Evolutionary conservation across 2,329 filamentous ascomycete species (phyloP).

Genomic region (Mycosphaerelloides madeirae): DNA sequence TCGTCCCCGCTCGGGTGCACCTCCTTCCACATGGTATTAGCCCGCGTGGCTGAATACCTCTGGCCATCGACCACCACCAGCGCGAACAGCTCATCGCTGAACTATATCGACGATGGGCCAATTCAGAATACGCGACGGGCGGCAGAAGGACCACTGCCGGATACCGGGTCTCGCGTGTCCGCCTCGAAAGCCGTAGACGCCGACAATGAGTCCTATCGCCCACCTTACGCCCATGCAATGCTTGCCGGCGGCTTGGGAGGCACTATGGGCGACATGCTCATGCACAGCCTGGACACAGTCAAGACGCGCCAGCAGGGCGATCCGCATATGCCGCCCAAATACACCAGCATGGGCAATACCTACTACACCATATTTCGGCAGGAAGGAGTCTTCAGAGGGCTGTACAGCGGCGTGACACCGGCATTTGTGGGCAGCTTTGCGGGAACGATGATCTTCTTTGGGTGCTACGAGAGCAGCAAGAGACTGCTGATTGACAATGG

Average conservation of each 20-base stretch:
- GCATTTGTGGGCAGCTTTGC: slow-evolving; percentile 89
- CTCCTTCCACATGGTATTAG: slow-evolving; percentile 44
- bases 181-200: slow-evolving; percentile 18
- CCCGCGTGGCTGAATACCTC: slow-evolving; percentile 46
- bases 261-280: slow-evolving; percentile 90
- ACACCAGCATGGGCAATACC: slow-evolving; percentile 81
- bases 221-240: slow-evolving; percentile 62
- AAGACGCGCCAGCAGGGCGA: slow-evolving; percentile 98
- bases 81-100: slow-evolving; percentile 27
- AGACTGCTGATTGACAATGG: slow-evolving; percentile 79
- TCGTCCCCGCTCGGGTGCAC: too few relatives aligned
- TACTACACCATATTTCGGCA: slow-evolving; percentile 92
- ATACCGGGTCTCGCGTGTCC: slow-evolving; percentile 19
- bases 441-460: slow-evolving; percentile 92
- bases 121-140: slow-evolving; percentile 26
- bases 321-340: slow-evolving; percentile 86
- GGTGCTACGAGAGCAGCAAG: slow-evolving; percentile 94
- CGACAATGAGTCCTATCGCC: slow-evolving; percentile 41
- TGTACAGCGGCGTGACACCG: slow-evolving; percentile 91
- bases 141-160: slow-evolving; percentile 33
- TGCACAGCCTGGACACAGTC: slow-evolving; percentile 98
- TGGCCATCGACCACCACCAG: slow-evolving; percentile 29
- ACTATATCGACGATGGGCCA: slow-evolving; percentile 37
- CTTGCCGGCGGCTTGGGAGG: slow-evolving; percentile 90
- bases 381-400: slow-evolving; percentile 76